Evolutionary conservation across 2,329 filamentous ascomycete species (phyloP).

Genomic region (Plenodomus lindquistii): DNA sequence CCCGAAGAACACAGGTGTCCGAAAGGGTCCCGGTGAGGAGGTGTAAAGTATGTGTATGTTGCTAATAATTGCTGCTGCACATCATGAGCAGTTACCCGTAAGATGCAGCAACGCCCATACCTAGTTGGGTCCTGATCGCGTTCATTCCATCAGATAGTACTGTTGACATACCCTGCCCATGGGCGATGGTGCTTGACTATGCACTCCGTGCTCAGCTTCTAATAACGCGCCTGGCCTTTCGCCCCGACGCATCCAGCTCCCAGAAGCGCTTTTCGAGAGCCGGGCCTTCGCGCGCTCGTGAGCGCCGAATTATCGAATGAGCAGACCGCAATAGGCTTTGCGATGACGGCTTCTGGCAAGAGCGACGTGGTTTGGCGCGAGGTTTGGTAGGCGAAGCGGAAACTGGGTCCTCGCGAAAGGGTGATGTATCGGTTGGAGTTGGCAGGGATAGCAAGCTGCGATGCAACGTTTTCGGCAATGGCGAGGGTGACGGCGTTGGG

Average conservation of each 20-base stretch:
- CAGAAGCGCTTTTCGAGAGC: conserved; percentile 5
- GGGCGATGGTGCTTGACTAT: no score
- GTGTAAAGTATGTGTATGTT: no score
- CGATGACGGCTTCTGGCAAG: not conserved
- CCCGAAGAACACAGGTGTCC: no score
- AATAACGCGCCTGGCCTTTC: conserved; percentile 6
- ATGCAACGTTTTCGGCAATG: conserved; percentile 1
- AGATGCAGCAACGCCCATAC: no score
- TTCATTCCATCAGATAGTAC: no score
- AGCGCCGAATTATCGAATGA: conserved; percentile 4
- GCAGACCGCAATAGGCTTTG: not conserved
- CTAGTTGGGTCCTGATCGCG: no score
- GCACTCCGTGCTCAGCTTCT: conserved; percentile 12
- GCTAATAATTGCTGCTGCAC: no score
- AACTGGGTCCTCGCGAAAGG: not conserved
- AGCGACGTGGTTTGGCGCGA: not conserved
- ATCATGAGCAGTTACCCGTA: no score
- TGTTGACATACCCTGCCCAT: no score
- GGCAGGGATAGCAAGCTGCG: not conserved
- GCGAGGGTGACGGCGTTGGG: conserved; percentile 5
- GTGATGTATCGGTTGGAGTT: conserved; percentile 1
- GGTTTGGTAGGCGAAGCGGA: not conserved
- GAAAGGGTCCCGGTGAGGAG: no score
- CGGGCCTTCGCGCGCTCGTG: conserved; percentile 2
- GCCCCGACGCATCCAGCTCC: conserved; percentile 9